Evolutionary conservation across 176 grass and related monocot species (phyloP), one percentile per base, ranked within the genome.

Genomic region (Musa troglodytarum): DNA sequence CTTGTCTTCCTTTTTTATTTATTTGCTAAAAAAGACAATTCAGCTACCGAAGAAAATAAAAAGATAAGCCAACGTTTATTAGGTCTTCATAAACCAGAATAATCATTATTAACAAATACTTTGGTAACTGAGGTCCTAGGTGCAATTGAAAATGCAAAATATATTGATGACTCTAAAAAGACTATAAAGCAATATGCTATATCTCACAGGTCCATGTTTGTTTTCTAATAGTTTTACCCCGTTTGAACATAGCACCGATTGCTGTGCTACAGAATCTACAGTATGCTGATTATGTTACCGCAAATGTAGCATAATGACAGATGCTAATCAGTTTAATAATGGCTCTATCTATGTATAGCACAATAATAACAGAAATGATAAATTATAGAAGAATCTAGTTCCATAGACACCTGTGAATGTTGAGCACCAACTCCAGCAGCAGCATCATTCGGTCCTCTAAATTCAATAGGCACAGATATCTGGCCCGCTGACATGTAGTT

Each of bases 401-500:
- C 14, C 19, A 28, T 13, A 74, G 23, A 11, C 72, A 99, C 95
- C 91, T 99, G 95, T 0, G 95, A 99, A 78, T 99, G 91, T 78
- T 99, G 95, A 79, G 91, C 95, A 69, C 88, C 95, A 83, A 99
- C 95, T 83, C 95, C 95, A 77, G 95, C 91, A 78, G 90, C 86
- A 80, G 94, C 94, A 74, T 90, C 90, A 78, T 98, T 93, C 69
- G 94, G 90, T 71, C 90, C 90, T 81, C 94, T 88, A 70, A 98
- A 98, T 87, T 93, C 94, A 78, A 98, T 98, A 77, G 90, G 90
- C 20, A 98, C 94, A 54, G 59, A 59, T 53, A 98, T 83, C 81
- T 93, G 84, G 69, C 94, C 95, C 57, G 86, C 84, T 53, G 95
- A 99, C 95, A 99, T 99, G 88, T 94, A 94, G 56, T 99, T 99